phyloP scores from a whole-genome alignment of 1,284 basidiomycete species.

The Phlebopus sp. region DNA sequence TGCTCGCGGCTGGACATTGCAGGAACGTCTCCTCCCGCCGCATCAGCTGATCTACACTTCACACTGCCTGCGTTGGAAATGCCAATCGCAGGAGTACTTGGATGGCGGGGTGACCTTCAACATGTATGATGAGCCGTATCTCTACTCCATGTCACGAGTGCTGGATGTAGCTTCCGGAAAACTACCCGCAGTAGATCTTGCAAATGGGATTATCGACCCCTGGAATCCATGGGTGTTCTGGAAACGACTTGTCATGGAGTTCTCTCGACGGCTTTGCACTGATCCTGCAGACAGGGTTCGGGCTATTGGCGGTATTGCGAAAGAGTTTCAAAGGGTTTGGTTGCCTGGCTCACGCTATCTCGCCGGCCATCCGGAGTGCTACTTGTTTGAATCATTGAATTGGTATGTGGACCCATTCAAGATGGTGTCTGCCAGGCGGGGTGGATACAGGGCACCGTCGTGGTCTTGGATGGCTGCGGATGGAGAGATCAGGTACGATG shows the following conservation, averaged over 20 bases:
- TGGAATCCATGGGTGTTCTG: neutral
- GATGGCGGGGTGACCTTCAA: neutral
- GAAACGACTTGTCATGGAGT: conserved; percentile 1
- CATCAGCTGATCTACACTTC: conserved; percentile 1
- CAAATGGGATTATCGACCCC: neutral
- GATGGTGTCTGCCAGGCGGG: neutral
- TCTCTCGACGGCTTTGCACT: neutral
- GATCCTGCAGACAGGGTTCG: conserved; percentile 1
- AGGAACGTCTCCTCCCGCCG: conserved; percentile 3
- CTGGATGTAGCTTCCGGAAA: neutral
- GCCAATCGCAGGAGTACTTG: neutral
- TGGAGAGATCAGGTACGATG: neutral
- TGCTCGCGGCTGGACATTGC: conserved; percentile 1
- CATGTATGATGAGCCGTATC: neutral
- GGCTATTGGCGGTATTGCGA: conserved; percentile 4
- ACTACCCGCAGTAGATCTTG: neutral
- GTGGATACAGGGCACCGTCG: conserved; percentile 2
- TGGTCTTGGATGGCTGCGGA: conserved; percentile 4
- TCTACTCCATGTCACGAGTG: neutral
- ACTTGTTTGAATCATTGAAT: neutral
- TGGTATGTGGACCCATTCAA: neutral
- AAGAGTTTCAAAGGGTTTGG: conserved; percentile 1
- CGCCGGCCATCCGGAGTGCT: neutral
- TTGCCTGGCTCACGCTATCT: neutral
- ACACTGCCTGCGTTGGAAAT: neutral